Evolutionary conservation across 257 asterid species (phyloP).

Genomic region (Jasminum sambac): DNA sequence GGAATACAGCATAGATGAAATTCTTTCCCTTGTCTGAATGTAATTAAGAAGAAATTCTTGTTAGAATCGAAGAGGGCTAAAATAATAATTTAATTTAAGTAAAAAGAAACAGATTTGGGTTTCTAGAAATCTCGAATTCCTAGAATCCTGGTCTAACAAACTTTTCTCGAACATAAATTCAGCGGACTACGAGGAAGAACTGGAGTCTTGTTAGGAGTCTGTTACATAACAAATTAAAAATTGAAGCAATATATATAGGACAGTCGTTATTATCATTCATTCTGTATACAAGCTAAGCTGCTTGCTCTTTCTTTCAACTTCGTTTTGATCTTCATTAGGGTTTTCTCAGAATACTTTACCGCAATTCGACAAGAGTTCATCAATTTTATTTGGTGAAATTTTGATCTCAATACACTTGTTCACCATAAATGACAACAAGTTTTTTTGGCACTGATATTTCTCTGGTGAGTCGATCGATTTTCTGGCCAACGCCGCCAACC

Average conservation of each 20-base stretch:
- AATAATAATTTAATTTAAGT: too few species aligned
- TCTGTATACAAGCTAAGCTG: not conserved
- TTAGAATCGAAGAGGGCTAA: too few species aligned
- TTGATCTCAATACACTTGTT: constrained; percentile 7
- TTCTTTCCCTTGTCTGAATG: too few species aligned
- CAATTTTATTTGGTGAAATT: not conserved
- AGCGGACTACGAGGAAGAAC: constrained; percentile 10
- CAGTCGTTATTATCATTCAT: not conserved
- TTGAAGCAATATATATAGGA: not conserved
- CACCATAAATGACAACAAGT: constrained; percentile 77
- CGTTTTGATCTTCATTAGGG: not conserved
- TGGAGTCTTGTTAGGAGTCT: constrained; percentile 32
- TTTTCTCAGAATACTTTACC: not conserved
- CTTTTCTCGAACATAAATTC: constrained; percentile 18
- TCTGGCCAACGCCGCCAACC: constrained; percentile 25
- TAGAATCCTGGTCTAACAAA: not conserved
- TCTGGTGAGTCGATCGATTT: constrained; percentile 30
- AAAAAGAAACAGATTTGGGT: not conserved
- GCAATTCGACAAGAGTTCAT: too few species aligned
- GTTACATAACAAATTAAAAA: constrained; percentile 22
- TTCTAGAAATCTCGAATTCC: not conserved
- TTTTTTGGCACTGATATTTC: constrained; percentile 33
- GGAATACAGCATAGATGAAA: too few species aligned
- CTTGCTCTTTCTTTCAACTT: not conserved
- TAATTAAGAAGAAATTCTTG: too few species aligned